Percentiles rank a stretch among this genome's conserved stretches.
phyloP scores from a whole-genome alignment of 1,284 basidiomycete genomes.

The Cryptococcus hybrid region DNA sequence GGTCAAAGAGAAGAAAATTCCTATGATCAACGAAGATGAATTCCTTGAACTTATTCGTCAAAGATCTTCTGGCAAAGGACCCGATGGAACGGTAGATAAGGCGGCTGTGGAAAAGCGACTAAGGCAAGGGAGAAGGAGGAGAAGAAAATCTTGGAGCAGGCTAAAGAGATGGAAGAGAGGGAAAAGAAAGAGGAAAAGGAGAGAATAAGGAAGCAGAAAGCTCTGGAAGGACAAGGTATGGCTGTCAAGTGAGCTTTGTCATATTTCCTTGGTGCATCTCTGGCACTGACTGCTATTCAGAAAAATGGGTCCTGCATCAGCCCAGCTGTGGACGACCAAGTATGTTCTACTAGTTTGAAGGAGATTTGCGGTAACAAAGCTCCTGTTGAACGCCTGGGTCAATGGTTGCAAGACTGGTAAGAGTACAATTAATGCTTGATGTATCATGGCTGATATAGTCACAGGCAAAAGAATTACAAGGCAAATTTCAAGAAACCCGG shows the following conservation, averaged over 20 bases:
- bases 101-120: constrained; percentile 72
- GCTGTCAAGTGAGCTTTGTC: constrained; percentile 42
- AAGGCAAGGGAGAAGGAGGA: constrained; percentile 73
- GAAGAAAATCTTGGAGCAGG: constrained; percentile 56
- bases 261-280: neutral
- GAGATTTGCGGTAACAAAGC: constrained; percentile 96
- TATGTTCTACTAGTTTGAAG: constrained; percentile 82
- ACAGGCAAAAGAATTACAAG: constrained; percentile 60
- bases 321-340: constrained; percentile 90
- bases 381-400: constrained; percentile 79
- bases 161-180: constrained; percentile 69
- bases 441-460: constrained; percentile 53
- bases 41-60: constrained; percentile 80
- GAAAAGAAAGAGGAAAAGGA: constrained; percentile 61
- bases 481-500: constrained; percentile 90
- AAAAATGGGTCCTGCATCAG: constrained; percentile 49
- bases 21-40: constrained; percentile 79
- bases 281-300: constrained; percentile 23
- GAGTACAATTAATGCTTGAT: constrained; percentile 44
- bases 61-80: constrained; percentile 42
- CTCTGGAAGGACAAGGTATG: constrained; percentile 37
- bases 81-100: constrained; percentile 59
- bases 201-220: constrained; percentile 61
- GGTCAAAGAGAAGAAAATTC: constrained; percentile 75
- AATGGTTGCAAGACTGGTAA: constrained; percentile 82